A percentile compares a stretch with the other conserved stretches of the same genome.
These are phyloP conservation scores for Sporothrix phasma DNA, from an alignment of 2,329 filamentous ascomycete genomes.

Conservation along the genomic window DNA sequence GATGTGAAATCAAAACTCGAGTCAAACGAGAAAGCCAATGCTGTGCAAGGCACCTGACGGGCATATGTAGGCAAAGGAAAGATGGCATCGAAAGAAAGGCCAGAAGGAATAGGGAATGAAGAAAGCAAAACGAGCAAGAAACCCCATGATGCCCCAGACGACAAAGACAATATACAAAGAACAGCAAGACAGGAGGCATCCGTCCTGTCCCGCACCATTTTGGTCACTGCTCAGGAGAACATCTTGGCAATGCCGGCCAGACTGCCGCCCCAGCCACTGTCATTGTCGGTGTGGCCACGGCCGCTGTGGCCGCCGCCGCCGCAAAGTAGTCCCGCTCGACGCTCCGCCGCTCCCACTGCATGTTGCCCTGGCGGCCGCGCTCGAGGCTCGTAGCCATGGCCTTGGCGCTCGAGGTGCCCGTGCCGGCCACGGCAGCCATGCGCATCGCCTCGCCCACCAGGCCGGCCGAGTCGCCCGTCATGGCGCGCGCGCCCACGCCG, in stretches of 20 bases:
- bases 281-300: conserved; percentile 20
- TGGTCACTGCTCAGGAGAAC: conserved; percentile 12
- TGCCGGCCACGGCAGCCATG: conserved; percentile 35
- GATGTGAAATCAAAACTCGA: too few relatives aligned
- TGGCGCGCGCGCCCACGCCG: conserved; percentile 41
- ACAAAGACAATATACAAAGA: not conserved
- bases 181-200: too few relatives aligned
- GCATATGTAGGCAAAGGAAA: too few relatives aligned
- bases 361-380: conserved; percentile 25
- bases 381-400: conserved; percentile 25
- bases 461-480: conserved; percentile 38
- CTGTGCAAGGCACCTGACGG: too few relatives aligned
- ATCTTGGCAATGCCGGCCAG: conserved; percentile 13
- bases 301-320: conserved; percentile 21
- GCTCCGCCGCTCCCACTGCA: conserved; percentile 32
- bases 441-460: conserved; percentile 46
- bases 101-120: not conserved
- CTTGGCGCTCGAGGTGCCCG: conserved; percentile 15
- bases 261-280: conserved; percentile 24
- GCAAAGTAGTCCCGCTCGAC: conserved; percentile 30
- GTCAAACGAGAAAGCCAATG: too few relatives aligned
- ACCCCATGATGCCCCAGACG: too few relatives aligned
- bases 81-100: too few relatives aligned
- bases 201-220: too few relatives aligned
- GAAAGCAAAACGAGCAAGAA: not conserved